Evolutionary conservation across 192 early-diverging fungal species (phyloP).

Genomic region (Backusella luteola): DNA sequence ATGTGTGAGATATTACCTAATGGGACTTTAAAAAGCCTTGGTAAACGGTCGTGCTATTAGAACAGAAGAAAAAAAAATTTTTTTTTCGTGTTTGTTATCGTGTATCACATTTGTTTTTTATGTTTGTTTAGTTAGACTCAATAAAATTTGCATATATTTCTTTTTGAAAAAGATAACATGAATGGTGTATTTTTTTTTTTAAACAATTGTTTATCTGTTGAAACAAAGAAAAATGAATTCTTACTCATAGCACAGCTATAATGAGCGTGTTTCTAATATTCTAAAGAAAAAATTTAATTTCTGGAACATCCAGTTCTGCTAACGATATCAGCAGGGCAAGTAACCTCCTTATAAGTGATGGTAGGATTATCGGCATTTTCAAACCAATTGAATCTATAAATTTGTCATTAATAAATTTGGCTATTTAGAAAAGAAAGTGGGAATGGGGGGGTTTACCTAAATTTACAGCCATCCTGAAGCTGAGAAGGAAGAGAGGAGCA

Average conservation of each 20-base stretch:
- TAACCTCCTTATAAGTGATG: conserved; percentile 19
- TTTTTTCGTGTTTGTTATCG: not conserved
- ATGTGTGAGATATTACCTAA: conserved; percentile 53
- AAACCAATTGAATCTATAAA: conserved; percentile 21
- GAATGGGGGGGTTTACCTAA: not conserved
- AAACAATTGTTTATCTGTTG: too few relatives aligned
- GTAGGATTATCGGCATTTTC: conserved; percentile 19
- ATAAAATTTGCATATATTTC: too few relatives aligned
- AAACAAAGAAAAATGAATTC: not conserved
- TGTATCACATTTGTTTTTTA: too few relatives aligned
- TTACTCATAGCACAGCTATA: not conserved
- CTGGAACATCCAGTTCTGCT: conserved; percentile 16
- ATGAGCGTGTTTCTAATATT: not conserved
- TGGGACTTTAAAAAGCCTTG: conserved; percentile 31
- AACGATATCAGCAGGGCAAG: conserved; percentile 20
- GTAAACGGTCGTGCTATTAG: conserved; percentile 53
- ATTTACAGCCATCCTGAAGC: conserved; percentile 24
- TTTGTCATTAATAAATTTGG: not conserved
- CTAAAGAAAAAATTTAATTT: not conserved
- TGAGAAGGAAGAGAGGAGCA: conserved; percentile 18
- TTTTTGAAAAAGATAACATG: not conserved
- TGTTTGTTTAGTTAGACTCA: too few relatives aligned
- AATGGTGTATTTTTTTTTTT: not conserved
- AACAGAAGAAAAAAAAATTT: conserved; percentile 24
- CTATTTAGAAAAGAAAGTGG: not conserved